Conservation (phyloP, 129 eudicot genomes). For the Flaveria ramosissima region DNA sequence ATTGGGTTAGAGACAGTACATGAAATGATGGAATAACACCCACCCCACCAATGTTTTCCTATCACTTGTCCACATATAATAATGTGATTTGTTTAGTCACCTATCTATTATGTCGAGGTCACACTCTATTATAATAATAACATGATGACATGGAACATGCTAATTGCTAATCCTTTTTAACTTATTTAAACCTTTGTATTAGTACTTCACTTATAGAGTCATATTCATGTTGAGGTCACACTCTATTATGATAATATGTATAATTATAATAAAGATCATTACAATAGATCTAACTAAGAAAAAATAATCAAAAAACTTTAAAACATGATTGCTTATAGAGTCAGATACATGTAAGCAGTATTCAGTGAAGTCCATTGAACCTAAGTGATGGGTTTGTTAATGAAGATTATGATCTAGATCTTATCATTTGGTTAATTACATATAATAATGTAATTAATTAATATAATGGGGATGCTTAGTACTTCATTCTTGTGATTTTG, state of each 20-base stretch:
- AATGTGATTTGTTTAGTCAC: slow-evolving; percentile 28
- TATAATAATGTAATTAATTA: not conserved
- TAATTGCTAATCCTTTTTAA: slow-evolving; percentile 20
- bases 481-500: slow-evolving; percentile 8
- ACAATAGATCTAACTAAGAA: not conserved
- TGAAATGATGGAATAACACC: not conserved
- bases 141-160: slow-evolving; percentile 14
- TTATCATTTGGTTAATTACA: not conserved
- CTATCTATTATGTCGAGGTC: slow-evolving; percentile 23
- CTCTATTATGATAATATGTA: too few species aligned
- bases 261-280: not conserved
- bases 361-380: not conserved
- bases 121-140: slow-evolving; percentile 16
- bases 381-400: not conserved
- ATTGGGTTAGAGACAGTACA: slow-evolving; percentile 16
- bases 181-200: not conserved
- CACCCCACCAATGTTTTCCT: slow-evolving; percentile 17
- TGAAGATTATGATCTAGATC: slow-evolving; percentile 10
- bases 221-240: too few species aligned
- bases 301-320: not conserved
- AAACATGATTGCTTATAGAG: not conserved
- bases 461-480: slow-evolving; percentile 1
- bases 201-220: not conserved
- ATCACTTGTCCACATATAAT: slow-evolving; percentile 31
- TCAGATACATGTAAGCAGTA: not conserved